These are phyloP conservation scores for Penicillium atrosanguineum DNA, from an alignment of 495 filamentous ascomycete genomes.

Conservation along the genomic window DNA sequence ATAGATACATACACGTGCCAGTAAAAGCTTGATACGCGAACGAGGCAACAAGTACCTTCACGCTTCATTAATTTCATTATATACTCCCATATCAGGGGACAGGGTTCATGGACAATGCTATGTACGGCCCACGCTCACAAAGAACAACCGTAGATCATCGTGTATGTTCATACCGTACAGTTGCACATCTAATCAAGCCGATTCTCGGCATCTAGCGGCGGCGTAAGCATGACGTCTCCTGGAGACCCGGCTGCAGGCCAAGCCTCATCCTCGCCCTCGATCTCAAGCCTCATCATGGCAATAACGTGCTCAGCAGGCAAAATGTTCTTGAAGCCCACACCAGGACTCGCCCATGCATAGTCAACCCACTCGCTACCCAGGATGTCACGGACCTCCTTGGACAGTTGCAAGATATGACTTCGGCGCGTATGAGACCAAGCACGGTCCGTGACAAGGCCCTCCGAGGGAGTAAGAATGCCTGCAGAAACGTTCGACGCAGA, in stretches of 20 bases:
- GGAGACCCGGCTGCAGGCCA: constrained; percentile 1
- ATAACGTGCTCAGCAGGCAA: constrained; percentile 33
- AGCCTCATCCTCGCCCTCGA: constrained; percentile 1
- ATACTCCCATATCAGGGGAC: not conserved
- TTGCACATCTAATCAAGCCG: constrained; percentile 8
- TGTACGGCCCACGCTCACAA: not conserved
- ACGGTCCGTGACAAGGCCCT: constrained; percentile 46
- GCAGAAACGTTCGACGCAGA: constrained; percentile 10
- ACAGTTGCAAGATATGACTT: constrained; percentile 56
- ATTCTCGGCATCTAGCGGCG: constrained; percentile 30
- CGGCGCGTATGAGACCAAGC: constrained; percentile 60
- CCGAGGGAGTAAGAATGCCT: constrained; percentile 33
- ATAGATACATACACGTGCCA: no score
- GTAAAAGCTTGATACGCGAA: no score
- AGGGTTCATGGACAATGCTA: not conserved
- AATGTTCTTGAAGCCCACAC: constrained; percentile 58
- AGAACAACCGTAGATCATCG: not conserved
- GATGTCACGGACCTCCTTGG: constrained; percentile 60
- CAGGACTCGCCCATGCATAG: constrained; percentile 69
- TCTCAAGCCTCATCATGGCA: constrained; percentile 13
- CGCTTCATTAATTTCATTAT: not conserved
- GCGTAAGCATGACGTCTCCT: constrained; percentile 26
- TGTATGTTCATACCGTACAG: not conserved
- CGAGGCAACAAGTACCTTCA: not conserved
- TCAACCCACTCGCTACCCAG: constrained; percentile 66